These are phyloP conservation scores for Termitomyces sp. DNA, from an alignment of 1,284 basidiomycete genomes.

Conservation along the genomic window DNA sequence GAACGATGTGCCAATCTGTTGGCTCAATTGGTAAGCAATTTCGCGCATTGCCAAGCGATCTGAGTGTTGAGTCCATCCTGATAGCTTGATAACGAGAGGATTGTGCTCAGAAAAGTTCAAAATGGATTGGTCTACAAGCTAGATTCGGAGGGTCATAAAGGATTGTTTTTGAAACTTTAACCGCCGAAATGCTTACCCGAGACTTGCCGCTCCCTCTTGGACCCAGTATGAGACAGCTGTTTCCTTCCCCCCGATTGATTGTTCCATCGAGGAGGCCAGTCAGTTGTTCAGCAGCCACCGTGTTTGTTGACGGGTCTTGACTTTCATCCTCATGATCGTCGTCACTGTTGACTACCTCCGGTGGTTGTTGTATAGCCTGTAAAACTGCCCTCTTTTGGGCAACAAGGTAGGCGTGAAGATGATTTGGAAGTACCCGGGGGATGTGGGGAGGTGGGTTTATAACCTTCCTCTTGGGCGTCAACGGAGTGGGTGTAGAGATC, in stretches of 20 bases:
- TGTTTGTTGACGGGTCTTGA: slow-evolving; percentile 40
- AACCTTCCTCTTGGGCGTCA: slow-evolving; percentile 10
- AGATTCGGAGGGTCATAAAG: background rate
- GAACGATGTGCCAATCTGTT: slow-evolving; percentile 60
- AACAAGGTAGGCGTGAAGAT: slow-evolving; percentile 39
- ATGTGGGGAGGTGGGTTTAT: slow-evolving; percentile 13
- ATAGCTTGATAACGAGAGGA: slow-evolving; percentile 76
- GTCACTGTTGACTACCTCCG: slow-evolving; percentile 10
- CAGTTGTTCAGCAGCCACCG: slow-evolving; percentile 49
- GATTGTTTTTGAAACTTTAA: slow-evolving; percentile 4
- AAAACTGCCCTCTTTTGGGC: slow-evolving; percentile 60
- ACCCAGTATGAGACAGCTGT: slow-evolving; percentile 83
- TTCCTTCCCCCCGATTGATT: slow-evolving; percentile 77
- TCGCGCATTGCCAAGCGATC: slow-evolving; percentile 91
- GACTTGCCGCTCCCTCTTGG: slow-evolving; percentile 84
- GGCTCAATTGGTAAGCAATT: slow-evolving; percentile 76
- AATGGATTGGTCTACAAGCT: slow-evolving; percentile 61
- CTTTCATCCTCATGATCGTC: slow-evolving; percentile 26
- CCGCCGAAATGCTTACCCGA: slow-evolving; percentile 43
- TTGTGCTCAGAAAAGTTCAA: slow-evolving; percentile 32
- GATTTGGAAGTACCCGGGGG: slow-evolving; percentile 25
- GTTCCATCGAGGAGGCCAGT: slow-evolving; percentile 66
- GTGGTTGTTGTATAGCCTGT: slow-evolving; percentile 37
- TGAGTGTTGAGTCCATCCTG: slow-evolving; percentile 80
- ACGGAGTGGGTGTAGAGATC: background rate